phyloP scores from a whole-genome alignment of 192 early-diverging fungal genomes.

The Gamsiella multidivaricata region DNA sequence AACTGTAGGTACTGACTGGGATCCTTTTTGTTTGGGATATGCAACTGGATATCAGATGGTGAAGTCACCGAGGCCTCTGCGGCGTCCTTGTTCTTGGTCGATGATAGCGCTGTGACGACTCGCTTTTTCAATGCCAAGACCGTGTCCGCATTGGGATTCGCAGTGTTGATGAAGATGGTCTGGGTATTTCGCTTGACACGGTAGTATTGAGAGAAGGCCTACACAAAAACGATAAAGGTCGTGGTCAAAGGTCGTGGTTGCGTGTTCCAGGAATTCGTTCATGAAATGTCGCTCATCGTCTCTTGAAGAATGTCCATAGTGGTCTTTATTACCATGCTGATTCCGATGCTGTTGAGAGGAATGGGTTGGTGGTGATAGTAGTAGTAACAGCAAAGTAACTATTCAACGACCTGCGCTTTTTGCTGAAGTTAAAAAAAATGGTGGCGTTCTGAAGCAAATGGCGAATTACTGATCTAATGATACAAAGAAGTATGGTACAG shows the following conservation, averaged over 20 bases:
- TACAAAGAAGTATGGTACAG: no score
- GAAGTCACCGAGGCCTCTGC: slow-evolving; percentile 1
- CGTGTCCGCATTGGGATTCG: slow-evolving; percentile 27
- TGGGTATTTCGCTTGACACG: slow-evolving; percentile 45
- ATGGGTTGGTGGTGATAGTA: no score
- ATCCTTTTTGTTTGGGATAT: slow-evolving; percentile 22
- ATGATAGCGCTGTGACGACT: slow-evolving; percentile 25
- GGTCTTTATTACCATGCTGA: slow-evolving; percentile 4
- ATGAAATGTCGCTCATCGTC: not conserved
- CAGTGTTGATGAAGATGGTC: slow-evolving; percentile 41
- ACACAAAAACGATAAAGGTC: not conserved
- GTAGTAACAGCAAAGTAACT: no score
- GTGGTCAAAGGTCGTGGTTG: not conserved
- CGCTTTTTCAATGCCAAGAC: slow-evolving; percentile 32
- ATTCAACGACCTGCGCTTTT: no score
- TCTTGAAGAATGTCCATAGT: no score
- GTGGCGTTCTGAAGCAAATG: slow-evolving; percentile 4
- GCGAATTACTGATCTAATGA: not conserved
- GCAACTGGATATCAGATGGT: slow-evolving; percentile 21
- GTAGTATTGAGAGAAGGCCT: slow-evolving; percentile 25
- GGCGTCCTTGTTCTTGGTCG: slow-evolving; percentile 14
- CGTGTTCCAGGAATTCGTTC: no score
- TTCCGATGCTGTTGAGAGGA: no score
- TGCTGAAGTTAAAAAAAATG: slow-evolving; percentile 19
- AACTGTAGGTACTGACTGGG: slow-evolving; percentile 14